Conservation (phyloP, 192 early-diverging fungal species). For the Rhizophagus clarus region DNA sequence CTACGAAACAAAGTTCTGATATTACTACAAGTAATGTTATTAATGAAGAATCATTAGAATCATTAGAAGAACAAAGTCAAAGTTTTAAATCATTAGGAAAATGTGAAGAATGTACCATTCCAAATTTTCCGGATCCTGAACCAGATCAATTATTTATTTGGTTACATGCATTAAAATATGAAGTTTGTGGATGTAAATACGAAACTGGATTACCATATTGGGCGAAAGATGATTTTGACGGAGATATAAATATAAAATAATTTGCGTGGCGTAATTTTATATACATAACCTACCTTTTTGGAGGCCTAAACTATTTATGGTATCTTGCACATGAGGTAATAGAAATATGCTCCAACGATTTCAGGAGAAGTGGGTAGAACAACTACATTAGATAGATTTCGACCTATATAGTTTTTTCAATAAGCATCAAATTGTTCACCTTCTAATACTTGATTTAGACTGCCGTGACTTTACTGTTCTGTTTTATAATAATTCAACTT, state of each 20-base stretch:
- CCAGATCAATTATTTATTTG: constrained; percentile 82
- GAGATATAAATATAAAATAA: not conserved
- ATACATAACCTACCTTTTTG: too few relatives aligned
- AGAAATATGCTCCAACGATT: too few relatives aligned
- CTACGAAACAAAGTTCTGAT: constrained; percentile 26
- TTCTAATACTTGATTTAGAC: too few relatives aligned
- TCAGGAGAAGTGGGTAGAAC: too few relatives aligned
- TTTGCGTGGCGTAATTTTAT: too few relatives aligned
- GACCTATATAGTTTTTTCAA: too few relatives aligned
- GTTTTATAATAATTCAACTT: too few relatives aligned
- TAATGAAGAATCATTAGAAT: constrained; percentile 18
- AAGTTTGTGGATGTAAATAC: constrained; percentile 71
- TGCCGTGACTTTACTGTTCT: too few relatives aligned
- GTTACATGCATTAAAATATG: constrained; percentile 90
- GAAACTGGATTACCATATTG: constrained; percentile 82
- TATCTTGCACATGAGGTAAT: too few relatives aligned
- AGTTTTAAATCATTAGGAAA: constrained; percentile 10
- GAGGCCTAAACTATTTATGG: too few relatives aligned
- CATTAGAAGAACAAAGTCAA: not conserved
- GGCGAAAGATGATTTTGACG: constrained; percentile 55
- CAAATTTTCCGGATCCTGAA: constrained; percentile 64
- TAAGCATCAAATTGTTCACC: too few relatives aligned
- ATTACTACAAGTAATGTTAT: not conserved
- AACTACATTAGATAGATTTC: too few relatives aligned
- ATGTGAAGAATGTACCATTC: constrained; percentile 65